These are phyloP conservation scores for Beverwykella pulmonaria DNA, from an alignment of 495 filamentous ascomycete species.

Conservation along the genomic window DNA sequence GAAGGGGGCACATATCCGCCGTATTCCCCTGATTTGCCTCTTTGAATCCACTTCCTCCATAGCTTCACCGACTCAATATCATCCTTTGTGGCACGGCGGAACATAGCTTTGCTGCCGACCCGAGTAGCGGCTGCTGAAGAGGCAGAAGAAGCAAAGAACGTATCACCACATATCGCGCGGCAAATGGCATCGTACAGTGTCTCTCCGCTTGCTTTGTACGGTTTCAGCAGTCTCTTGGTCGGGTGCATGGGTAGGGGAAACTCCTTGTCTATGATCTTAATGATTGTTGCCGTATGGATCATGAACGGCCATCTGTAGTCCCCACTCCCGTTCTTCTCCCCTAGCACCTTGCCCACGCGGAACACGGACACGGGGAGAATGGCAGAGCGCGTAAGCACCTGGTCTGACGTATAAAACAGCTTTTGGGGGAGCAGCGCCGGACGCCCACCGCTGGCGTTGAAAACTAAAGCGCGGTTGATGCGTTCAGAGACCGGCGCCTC, in stretches of 20 bases:
- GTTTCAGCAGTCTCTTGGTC: neutral
- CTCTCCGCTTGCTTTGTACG: slow-evolving; percentile 3
- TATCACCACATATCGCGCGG: slow-evolving; percentile 9
- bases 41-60: slow-evolving; percentile 16
- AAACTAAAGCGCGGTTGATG: slow-evolving; percentile 7
- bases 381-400: neutral
- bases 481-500: slow-evolving; percentile 1
- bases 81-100: slow-evolving; percentile 6
- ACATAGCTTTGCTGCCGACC: slow-evolving; percentile 7
- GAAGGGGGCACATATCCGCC: neutral
- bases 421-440: neutral
- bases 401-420: neutral
- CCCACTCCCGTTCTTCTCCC: no score
- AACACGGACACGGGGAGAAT: neutral
- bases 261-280: neutral
- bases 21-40: neutral
- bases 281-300: neutral
- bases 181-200: slow-evolving; percentile 11
- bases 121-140: neutral
- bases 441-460: slow-evolving; percentile 5
- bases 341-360: neutral
- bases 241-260: slow-evolving; percentile 6
- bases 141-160: neutral
- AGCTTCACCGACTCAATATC: slow-evolving; percentile 13
- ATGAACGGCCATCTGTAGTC: neutral